phyloP scores from a whole-genome alignment of 2,329 filamentous ascomycete genomes.

The Shiraia bambusicola region DNA sequence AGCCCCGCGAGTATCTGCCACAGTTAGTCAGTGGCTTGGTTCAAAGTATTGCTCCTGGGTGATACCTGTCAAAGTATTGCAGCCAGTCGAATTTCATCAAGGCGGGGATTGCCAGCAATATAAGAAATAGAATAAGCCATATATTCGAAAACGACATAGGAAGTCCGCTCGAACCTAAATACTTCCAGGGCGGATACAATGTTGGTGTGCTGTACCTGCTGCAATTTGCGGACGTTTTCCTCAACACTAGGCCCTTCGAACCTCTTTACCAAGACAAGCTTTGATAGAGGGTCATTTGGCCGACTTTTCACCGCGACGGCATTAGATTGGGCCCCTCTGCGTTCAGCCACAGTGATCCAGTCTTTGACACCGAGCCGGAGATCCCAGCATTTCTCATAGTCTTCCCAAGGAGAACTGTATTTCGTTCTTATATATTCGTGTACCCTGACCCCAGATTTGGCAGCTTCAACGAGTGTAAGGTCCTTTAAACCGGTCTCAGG shows the following conservation, averaged over 20 bases:
- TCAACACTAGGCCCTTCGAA: background rate
- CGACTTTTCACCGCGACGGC: too few species aligned
- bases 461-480: slow-evolving; percentile 1
- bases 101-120: slow-evolving; percentile 6
- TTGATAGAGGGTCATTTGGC: background rate
- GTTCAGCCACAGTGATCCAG: slow-evolving; percentile 7
- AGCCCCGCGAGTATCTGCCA: background rate
- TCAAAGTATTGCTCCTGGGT: background rate
- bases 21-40: slow-evolving; percentile 2
- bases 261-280: background rate
- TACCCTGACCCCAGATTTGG: background rate
- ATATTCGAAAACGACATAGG: slow-evolving; percentile 7
- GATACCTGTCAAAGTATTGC: slow-evolving; percentile 9
- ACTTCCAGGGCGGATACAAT: slow-evolving; percentile 1
- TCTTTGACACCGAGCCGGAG: slow-evolving; percentile 6
- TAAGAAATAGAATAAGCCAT: slow-evolving; percentile 11
- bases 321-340: slow-evolving; percentile 1
- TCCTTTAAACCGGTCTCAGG: too few species aligned
- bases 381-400: slow-evolving; percentile 9
- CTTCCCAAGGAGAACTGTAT: slow-evolving; percentile 5
- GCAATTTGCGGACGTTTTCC: background rate
- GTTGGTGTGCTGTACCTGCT: background rate
- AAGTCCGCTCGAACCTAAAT: slow-evolving; percentile 3
- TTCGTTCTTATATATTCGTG: slow-evolving; percentile 9
- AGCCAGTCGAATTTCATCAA: slow-evolving; percentile 8